Evolutionary conservation across 441 rosid species (phyloP), one percentile per base, ranked within the genome.

Genomic region (Euphorbia celastroides): DNA sequence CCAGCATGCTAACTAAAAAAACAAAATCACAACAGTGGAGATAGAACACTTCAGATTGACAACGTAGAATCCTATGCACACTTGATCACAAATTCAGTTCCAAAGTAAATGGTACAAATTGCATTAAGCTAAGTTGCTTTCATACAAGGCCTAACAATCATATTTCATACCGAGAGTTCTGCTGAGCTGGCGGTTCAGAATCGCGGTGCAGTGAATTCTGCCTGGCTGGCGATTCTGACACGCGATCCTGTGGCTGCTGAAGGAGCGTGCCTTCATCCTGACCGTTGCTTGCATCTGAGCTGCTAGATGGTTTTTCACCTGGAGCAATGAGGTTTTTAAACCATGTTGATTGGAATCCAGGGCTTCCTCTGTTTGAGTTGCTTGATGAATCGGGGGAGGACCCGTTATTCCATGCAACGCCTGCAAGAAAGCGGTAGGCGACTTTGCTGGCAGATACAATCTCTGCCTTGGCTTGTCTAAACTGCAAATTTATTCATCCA

Each of bases 381-480:
- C 83, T 67, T 5, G 88, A 78, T 56, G 83, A 76, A 69, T 84
- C 97, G 0, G 80, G 64, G 28, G 66, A 46, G 64, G 77, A 55
- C 12, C 84, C 79, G 60, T 79, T 72, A 64, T 75, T 82, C 2
- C 93, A 74, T 5, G 89, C 71, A 13, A 81, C 89, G 25, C 92
- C 88, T 31, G 75, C 27, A 52, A 92, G 90, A 67, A 92, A 90
- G 30, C 96, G 92, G 76, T 92, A 94, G 4, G 98, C 98, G 74
- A 87, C 97, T 85, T 86, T 94, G 86, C 99, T 92, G 19, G 98
- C 99, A 22, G 96, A 86, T 44, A 88, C 85, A 2, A 95, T 82
- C 84, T 92, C 99, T 67, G 93, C 88, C 83, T 88, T 95, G 72
- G 98, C 98, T 85, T 92, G 98, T 79, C 88, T 87, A 27, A 92